Conservation (phyloP, 805 yeast genomes). For the Candida broadrunensis region DNA sequence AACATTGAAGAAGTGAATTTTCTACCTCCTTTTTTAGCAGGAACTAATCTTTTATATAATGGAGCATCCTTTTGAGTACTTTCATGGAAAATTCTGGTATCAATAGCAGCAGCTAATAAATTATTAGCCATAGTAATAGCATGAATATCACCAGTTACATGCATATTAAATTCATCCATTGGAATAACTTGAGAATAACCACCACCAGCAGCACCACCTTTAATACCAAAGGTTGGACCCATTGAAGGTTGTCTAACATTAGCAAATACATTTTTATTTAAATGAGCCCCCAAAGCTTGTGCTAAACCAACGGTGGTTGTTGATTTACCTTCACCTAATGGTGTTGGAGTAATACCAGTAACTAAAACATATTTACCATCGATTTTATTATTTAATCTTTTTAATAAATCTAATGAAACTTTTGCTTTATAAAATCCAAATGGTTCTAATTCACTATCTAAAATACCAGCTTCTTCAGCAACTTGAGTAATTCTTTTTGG, state of each 20-base stretch:
- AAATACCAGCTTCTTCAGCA: slow-evolving; percentile 67
- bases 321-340: slow-evolving; percentile 82
- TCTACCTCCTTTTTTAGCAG: slow-evolving; percentile 69
- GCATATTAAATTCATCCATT: slow-evolving; percentile 87
- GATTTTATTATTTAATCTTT: slow-evolving; percentile 55
- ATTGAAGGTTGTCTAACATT: slow-evolving; percentile 84
- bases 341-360: slow-evolving; percentile 85
- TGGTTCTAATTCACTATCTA: slow-evolving; percentile 67
- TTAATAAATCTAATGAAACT: slow-evolving; percentile 60
- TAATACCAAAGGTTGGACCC: slow-evolving; percentile 88
- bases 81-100: slow-evolving; percentile 84
- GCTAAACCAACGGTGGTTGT: slow-evolving; percentile 82
- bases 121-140: slow-evolving; percentile 83
- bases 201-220: slow-evolving; percentile 92
- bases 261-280: slow-evolving; percentile 67
- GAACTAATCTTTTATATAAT: slow-evolving; percentile 71
- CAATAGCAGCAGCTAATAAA: slow-evolving; percentile 80
- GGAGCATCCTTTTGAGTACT: slow-evolving; percentile 71
- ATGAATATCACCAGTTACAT: slow-evolving; percentile 82
- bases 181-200: slow-evolving; percentile 86
- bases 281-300: slow-evolving; percentile 76
- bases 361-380: slow-evolving; percentile 75
- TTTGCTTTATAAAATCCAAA: slow-evolving; percentile 78
- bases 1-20: slow-evolving; percentile 66
- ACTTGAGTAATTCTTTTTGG: slow-evolving; percentile 70